Conservation (phyloP, 1,284 basidiomycete genomes). For the Stygiomarasmius scandens region DNA sequence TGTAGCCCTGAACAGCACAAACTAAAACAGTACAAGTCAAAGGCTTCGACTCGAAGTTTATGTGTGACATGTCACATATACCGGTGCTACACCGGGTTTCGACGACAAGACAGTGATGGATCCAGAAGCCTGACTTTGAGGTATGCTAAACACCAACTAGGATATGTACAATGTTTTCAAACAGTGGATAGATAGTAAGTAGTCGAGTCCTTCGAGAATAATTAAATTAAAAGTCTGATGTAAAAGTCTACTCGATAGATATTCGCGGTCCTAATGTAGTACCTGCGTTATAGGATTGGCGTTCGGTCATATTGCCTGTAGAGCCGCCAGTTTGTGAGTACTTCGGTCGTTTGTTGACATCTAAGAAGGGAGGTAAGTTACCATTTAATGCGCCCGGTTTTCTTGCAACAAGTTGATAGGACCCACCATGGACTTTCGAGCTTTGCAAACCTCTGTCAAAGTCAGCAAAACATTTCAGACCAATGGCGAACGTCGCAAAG, state of each 20-base stretch:
- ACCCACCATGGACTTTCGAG: slow-evolving; percentile 77
- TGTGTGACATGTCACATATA: too few relatives aligned
- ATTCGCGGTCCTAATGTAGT: slow-evolving; percentile 45
- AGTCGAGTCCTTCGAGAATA: too few relatives aligned
- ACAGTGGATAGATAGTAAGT: too few relatives aligned
- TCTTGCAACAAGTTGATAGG: slow-evolving; percentile 35
- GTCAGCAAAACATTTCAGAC: slow-evolving; percentile 76
- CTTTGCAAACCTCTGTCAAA: slow-evolving; percentile 73
- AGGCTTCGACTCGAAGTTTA: too few relatives aligned
- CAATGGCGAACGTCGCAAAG: slow-evolving; percentile 71
- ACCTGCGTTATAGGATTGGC: slow-evolving; percentile 42
- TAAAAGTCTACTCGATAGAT: slow-evolving; percentile 46
- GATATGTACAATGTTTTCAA: neutral
- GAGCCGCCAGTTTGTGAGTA: slow-evolving; percentile 40
- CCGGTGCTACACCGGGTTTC: too few relatives aligned
- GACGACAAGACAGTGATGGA: too few relatives aligned
- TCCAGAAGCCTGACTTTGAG: too few relatives aligned
- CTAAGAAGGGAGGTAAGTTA: slow-evolving; percentile 42
- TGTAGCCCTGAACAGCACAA: too few relatives aligned
- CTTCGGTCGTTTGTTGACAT: slow-evolving; percentile 50
- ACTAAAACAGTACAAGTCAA: too few relatives aligned
- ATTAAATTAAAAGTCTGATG: too few relatives aligned
- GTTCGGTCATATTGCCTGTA: slow-evolving; percentile 50
- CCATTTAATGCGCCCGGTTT: slow-evolving; percentile 30
- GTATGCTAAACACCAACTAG: too few relatives aligned